Evolutionary conservation across 1,284 basidiomycete genomes (phyloP).

Genomic region (Paramarasmius palmivorus): DNA sequence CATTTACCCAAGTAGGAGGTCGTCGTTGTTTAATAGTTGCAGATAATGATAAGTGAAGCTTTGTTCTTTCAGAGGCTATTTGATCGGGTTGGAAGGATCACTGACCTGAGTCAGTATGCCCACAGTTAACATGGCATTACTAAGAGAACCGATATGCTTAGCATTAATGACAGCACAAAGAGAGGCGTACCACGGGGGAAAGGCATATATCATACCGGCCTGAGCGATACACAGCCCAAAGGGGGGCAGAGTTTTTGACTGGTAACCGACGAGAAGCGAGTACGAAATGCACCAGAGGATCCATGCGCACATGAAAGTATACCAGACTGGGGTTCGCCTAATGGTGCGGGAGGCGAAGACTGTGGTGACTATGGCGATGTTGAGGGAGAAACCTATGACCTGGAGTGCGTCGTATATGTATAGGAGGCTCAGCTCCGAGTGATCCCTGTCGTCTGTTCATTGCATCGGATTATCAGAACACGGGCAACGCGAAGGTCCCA

Average conservation of each 20-base stretch:
- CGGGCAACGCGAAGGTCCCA: too few relatives aligned
- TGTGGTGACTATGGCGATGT: background rate
- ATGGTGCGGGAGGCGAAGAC: background rate
- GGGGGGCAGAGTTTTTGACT: conserved; percentile 23
- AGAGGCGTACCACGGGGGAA: conserved; percentile 12
- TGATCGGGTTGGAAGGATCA: background rate
- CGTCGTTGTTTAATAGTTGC: background rate
- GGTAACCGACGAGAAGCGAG: conserved; percentile 22
- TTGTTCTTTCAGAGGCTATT: too few relatives aligned
- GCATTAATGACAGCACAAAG: background rate
- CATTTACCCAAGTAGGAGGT: background rate
- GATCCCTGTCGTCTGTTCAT: too few relatives aligned
- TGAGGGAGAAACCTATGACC: conserved; percentile 1
- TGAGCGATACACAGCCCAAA: conserved; percentile 23
- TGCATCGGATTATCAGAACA: too few relatives aligned
- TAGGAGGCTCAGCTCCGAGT: background rate
- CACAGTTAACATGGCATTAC: conserved; percentile 5
- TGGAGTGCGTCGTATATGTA: conserved; percentile 7
- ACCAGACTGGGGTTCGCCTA: conserved; percentile 3
- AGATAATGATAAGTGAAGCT: background rate
- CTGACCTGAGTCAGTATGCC: conserved; percentile 3
- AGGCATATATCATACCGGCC: conserved; percentile 25
- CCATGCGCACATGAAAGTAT: conserved; percentile 13
- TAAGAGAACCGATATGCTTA: background rate
- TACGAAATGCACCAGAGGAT: conserved; percentile 25